Conservation (phyloP, 2,329 filamentous ascomycete genomes). For the Fusarium aywerte region DNA sequence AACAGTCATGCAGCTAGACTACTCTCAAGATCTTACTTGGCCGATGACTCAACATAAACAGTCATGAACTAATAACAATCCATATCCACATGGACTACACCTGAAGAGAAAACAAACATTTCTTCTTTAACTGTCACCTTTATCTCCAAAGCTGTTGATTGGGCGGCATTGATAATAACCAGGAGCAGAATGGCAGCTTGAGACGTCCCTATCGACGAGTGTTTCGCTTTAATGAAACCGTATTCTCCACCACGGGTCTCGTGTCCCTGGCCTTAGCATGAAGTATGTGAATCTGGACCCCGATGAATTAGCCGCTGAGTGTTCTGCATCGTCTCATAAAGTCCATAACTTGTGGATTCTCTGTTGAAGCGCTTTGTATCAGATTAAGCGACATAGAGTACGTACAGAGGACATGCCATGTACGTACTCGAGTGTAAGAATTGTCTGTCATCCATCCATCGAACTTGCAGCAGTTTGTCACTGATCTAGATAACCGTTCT, state of each 20-base stretch:
- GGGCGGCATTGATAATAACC: slow-evolving; percentile 11
- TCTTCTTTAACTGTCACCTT: background rate
- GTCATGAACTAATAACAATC: background rate
- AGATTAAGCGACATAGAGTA: slow-evolving; percentile 24
- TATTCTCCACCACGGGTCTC: slow-evolving; percentile 15
- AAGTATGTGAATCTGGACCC: background rate
- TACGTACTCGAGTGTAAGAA: background rate
- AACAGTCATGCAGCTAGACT: background rate
- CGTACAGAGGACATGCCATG: background rate
- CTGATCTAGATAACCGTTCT: slow-evolving; percentile 1
- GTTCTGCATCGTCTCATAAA: slow-evolving; percentile 15
- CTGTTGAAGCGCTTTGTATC: slow-evolving; percentile 32
- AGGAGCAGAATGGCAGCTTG: background rate
- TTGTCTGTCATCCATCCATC: background rate
- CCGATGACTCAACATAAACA: slow-evolving; percentile 40
- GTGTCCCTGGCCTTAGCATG: slow-evolving; percentile 2
- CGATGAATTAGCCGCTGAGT: slow-evolving; percentile 23
- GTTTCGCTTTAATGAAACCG: slow-evolving; percentile 16
- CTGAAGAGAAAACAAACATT: background rate
- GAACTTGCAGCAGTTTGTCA: slow-evolving; percentile 3
- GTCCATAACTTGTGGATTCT: slow-evolving; percentile 3
- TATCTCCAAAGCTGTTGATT: background rate
- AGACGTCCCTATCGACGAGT: background rate
- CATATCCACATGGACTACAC: background rate
- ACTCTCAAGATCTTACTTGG: slow-evolving; percentile 19